Percentiles rank a stretch among this genome's conserved stretches.
Evolutionary conservation across 805 yeast genomes (phyloP).

Genomic region (Candida silvicultrix): DNA sequence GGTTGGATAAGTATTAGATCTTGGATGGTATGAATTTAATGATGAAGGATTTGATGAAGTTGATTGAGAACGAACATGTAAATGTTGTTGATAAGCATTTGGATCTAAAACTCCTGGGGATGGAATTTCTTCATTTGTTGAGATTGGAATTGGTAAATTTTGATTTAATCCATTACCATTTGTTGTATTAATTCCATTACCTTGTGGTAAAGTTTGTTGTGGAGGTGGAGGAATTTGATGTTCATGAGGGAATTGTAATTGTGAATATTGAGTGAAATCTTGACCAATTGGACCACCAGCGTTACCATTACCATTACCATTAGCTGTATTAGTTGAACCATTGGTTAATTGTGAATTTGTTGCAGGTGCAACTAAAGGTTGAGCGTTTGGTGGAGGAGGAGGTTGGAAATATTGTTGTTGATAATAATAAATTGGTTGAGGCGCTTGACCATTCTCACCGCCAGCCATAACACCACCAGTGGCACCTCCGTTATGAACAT

Average conservation of each 20-base stretch:
- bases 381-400: background rate
- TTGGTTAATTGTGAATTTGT: too few species aligned
- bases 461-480: background rate
- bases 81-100: background rate
- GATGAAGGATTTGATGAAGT: slow-evolving; percentile 3
- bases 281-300: background rate
- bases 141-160: background rate
- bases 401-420: slow-evolving; percentile 1
- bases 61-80: background rate
- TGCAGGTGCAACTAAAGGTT: background rate
- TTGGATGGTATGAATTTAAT: slow-evolving; percentile 6
- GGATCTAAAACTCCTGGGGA: slow-evolving; percentile 20
- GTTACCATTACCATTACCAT: too few species aligned
- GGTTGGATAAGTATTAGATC: slow-evolving; percentile 14
- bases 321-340: too few species aligned
- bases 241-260: background rate
- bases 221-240: background rate
- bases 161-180: too few species aligned
- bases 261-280: background rate
- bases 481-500: too few species aligned
- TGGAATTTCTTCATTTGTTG: slow-evolving; percentile 12
- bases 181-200: background rate
- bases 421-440: background rate
- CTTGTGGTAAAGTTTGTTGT: background rate
- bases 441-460: background rate